Base-by-base conservation (phyloP, 1,284 basidiomycete species). In the Ceraceosorus guamensis region DNA sequence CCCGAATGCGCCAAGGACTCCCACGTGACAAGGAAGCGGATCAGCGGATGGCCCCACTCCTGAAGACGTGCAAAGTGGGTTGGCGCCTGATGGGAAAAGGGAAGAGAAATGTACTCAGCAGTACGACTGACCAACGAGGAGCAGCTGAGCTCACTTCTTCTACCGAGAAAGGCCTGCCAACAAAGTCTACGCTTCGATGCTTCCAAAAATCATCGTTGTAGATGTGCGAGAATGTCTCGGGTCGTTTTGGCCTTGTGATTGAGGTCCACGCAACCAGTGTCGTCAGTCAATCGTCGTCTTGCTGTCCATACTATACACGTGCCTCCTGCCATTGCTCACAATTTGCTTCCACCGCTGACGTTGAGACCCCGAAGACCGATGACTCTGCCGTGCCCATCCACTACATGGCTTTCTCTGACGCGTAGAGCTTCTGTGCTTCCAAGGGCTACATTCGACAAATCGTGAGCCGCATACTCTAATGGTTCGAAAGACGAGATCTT, bases 1-100 rank as follows among this genome's bases (percentile, higher is more conserved):
- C 73, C 92, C 53, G 81, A 83, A 70, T 97, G 95, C 71, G 96
- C 91, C 24, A 98, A 81, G 0, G 91, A 89, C 73, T 98, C 93
- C 95, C 93, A 98, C 1, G 92, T 95, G 3, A 97, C 83, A 87
- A 56, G 89, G 81, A 63, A 91, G 0, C 79, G 67, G 39, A 79
- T 62, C 32, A 78, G 69, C 6, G 77, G 70, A 14, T 77, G 59
- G 0, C 79, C 79, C 77, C 77, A 79, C 1, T 69, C 60, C 2
- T 57, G 50, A 0, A 79, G 57, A 0, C 78, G 69, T 7, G 64
- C 52, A 35, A 77, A 68, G 50, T 77, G 76, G 24, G 61, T 39
- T 0, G 59, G 63, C 6, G 73, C 72, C 46, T 61, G 53, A 5
- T 5, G 14, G 48, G 48, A 13, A 6, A 11, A 4, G 24, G 24